Percentiles rank a stretch among this genome's conserved stretches.
phyloP scores from a whole-genome alignment of 1,139 yeast genomes.

The Pichia sp. region DNA sequence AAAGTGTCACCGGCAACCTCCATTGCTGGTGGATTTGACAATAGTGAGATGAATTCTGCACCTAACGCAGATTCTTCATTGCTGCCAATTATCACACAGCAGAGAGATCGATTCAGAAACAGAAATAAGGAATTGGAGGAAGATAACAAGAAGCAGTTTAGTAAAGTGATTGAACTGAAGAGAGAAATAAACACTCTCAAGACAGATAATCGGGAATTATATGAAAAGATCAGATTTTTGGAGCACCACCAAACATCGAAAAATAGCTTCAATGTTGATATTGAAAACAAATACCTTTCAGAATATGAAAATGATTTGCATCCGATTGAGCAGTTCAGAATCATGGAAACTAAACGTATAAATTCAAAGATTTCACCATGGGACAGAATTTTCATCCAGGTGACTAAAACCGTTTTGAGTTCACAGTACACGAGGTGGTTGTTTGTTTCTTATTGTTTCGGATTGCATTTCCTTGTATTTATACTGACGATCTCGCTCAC shows the following conservation, averaged over 20 bases:
- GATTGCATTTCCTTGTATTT: conserved; percentile 70
- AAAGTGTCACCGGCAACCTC: conserved; percentile 42
- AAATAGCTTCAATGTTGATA: conserved; percentile 28
- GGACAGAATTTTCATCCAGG: conserved; percentile 68
- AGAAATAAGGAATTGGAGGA: conserved; percentile 79
- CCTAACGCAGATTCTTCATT: conserved; percentile 32
- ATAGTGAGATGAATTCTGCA: conserved; percentile 1
- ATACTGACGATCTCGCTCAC: conserved; percentile 52
- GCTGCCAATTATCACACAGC: conserved; percentile 85
- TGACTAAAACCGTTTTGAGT: conserved; percentile 67
- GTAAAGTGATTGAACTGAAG: conserved; percentile 48
- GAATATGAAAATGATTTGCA: conserved; percentile 73
- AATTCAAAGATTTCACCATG: conserved; percentile 65
- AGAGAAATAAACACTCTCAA: conserved; percentile 58
- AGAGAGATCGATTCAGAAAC: conserved; percentile 83
- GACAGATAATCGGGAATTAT: conserved; percentile 68
- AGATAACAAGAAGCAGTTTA: conserved; percentile 55
- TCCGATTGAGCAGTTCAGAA: conserved; percentile 78
- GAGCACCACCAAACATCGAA: conserved; percentile 37
- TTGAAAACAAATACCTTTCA: conserved; percentile 47
- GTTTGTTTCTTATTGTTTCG: conserved; percentile 65
- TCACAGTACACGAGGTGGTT: conserved; percentile 66
- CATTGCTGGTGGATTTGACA: conserved; percentile 35
- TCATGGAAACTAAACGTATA: conserved; percentile 70
- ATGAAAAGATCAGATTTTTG: conserved; percentile 72